phyloP scores from a whole-genome alignment of 306 rosid species.

The Begonia fuchsioides region DNA sequence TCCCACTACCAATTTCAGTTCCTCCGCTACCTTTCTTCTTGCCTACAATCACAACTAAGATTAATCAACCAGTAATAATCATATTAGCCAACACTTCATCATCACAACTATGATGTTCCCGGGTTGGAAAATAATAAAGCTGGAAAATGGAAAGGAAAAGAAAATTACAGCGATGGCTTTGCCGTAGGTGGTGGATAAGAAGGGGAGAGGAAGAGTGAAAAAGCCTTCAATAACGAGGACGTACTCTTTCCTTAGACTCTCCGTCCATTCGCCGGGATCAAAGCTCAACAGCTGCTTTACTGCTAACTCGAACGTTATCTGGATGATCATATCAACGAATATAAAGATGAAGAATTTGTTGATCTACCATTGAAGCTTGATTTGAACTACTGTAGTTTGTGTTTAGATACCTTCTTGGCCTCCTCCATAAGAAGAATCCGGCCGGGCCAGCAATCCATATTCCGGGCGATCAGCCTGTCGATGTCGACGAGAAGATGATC shows the following conservation, averaged over 20 bases:
- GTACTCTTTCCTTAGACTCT: constrained; percentile 60
- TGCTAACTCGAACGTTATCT: constrained; percentile 91
- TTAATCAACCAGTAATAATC: no score
- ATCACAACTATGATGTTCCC: no score
- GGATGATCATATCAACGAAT: constrained; percentile 3
- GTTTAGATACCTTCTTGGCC: constrained; percentile 50
- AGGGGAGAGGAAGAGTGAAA: constrained; percentile 66
- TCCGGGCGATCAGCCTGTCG: constrained; percentile 67
- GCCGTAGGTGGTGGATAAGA: constrained; percentile 66
- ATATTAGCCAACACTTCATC: no score
- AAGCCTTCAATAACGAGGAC: constrained; percentile 83
- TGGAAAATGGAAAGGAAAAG: neutral
- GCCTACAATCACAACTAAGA: constrained; percentile 26
- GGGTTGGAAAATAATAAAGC: no score
- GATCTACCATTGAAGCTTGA: no score
- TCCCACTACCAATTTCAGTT: constrained; percentile 52
- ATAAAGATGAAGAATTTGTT: no score
- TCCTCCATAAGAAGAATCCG: constrained; percentile 72
- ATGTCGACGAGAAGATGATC: constrained; percentile 57
- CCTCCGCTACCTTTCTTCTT: constrained; percentile 83
- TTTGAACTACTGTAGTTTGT: neutral
- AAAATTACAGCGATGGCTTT: constrained; percentile 48
- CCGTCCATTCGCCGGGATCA: constrained; percentile 85
- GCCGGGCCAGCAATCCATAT: constrained; percentile 54
- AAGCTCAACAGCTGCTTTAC: constrained; percentile 90